Conservation (phyloP, 1,139 yeast species). For the Cylindricascospora bacillispora region DNA sequence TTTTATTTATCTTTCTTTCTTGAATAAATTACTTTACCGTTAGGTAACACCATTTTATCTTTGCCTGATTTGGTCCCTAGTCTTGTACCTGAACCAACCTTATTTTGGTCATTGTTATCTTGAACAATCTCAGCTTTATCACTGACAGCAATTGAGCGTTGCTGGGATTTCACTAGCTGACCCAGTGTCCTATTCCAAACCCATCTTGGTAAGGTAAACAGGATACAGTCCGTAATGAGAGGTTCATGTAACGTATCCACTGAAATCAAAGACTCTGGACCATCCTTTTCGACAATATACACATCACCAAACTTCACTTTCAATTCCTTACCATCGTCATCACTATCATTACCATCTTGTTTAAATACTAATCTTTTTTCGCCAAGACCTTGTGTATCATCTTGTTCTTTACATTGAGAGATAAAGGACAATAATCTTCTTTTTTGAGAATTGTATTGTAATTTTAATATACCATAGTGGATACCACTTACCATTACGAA, state of each 20-base stretch:
- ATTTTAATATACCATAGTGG: slow-evolving; percentile 45
- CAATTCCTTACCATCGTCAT: slow-evolving; percentile 44
- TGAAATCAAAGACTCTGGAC: slow-evolving; percentile 25
- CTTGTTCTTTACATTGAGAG: slow-evolving; percentile 39
- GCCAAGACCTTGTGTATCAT: slow-evolving; percentile 44
- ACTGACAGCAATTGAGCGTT: not conserved
- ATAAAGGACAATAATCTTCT: slow-evolving; percentile 44
- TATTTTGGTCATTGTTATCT: slow-evolving; percentile 1
- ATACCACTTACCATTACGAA: slow-evolving; percentile 40
- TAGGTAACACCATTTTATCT: slow-evolving; percentile 37
- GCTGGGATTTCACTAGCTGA: slow-evolving; percentile 1
- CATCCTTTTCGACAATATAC: slow-evolving; percentile 43
- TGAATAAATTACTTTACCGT: slow-evolving; percentile 46
- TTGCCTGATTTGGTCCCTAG: slow-evolving; percentile 28
- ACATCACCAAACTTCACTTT: slow-evolving; percentile 66
- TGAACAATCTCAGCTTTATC: not conserved
- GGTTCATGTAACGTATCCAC: slow-evolving; percentile 28
- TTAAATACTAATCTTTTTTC: slow-evolving; percentile 22
- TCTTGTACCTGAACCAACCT: not conserved
- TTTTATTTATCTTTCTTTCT: slow-evolving; percentile 23
- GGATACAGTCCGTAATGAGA: slow-evolving; percentile 42
- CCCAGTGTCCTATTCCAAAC: slow-evolving; percentile 30
- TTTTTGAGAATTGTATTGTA: slow-evolving; percentile 49
- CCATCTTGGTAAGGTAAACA: slow-evolving; percentile 33
- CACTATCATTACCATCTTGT: slow-evolving; percentile 27